Conservation (phyloP, 225 moss, liverwort and hornwort species). For the Polytrichum commune region DNA sequence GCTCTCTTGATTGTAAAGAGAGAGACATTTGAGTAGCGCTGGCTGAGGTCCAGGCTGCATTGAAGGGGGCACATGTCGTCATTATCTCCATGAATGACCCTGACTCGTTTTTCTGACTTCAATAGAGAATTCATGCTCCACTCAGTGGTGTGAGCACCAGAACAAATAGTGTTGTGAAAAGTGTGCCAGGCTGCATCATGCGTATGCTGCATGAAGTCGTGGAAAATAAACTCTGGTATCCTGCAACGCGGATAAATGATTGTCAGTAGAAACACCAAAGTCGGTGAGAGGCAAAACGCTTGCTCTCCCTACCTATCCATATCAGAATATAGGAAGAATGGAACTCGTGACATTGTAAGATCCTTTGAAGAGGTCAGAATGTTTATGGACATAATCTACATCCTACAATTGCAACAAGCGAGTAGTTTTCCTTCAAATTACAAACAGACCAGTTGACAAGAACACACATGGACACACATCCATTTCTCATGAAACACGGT, state of each 20-base stretch:
- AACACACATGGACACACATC: no score
- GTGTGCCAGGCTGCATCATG: slow-evolving; percentile 82
- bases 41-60: slow-evolving; percentile 43
- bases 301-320: background rate
- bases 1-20: slow-evolving; percentile 45
- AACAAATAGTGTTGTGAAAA: slow-evolving; percentile 89
- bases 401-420: no score
- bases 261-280: background rate
- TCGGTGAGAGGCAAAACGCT: background rate
- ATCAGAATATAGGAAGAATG: no score
- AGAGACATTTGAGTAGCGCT: slow-evolving; percentile 53
- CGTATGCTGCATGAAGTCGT: slow-evolving; percentile 81
- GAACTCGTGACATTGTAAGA: no score
- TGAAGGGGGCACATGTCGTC: slow-evolving; percentile 66
- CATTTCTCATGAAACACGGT: no score
- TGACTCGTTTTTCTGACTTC: slow-evolving; percentile 43
- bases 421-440: no score
- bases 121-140: slow-evolving; percentile 44
- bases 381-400: no score
- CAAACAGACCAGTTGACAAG: no score
- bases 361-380: no score
- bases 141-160: slow-evolving; percentile 54
- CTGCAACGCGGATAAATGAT: slow-evolving; percentile 29
- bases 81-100: slow-evolving; percentile 58
- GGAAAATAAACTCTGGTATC: slow-evolving; percentile 46